phyloP scores from a whole-genome alignment of 257 asterid species.

The Orobanche coerulescens region DNA sequence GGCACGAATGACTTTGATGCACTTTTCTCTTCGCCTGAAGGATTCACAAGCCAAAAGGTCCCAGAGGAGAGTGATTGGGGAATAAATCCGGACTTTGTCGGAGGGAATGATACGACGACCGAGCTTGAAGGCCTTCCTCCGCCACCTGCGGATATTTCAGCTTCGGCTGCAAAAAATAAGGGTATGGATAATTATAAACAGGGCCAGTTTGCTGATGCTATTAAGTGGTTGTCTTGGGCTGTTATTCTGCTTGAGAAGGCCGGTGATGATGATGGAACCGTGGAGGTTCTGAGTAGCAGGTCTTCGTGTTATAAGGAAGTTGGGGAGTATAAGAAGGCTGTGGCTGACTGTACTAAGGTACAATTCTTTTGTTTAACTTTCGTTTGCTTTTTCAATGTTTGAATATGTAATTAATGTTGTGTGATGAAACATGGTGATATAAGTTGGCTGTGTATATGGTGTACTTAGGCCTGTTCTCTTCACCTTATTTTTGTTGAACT shows the following conservation, averaged over 20 bases:
- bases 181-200: conserved; percentile 58
- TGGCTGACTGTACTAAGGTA: conserved; percentile 98
- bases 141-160: conserved; percentile 75
- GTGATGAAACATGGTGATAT: not conserved
- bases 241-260: conserved; percentile 65
- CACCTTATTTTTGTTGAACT: too few relatives aligned
- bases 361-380: not conserved
- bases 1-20: conserved; percentile 51
- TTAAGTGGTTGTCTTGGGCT: conserved; percentile 77
- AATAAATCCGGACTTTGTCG: conserved; percentile 38
- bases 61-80: conserved; percentile 69
- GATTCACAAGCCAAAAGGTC: conserved; percentile 34
- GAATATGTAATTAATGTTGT: not conserved
- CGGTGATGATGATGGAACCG: conserved; percentile 38
- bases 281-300: conserved; percentile 52
- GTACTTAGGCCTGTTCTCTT: too few relatives aligned
- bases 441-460: too few relatives aligned
- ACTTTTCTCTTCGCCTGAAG: conserved; percentile 36
- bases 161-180: conserved; percentile 58
- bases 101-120: conserved; percentile 49
- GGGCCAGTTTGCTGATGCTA: conserved; percentile 89
- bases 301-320: conserved; percentile 97
- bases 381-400: not conserved
- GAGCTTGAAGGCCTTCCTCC: conserved; percentile 96
- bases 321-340: conserved; percentile 98